These are phyloP conservation scores for Simmondsia chinensis DNA, from an alignment of 148 eudicot species.

Conservation along the genomic window DNA sequence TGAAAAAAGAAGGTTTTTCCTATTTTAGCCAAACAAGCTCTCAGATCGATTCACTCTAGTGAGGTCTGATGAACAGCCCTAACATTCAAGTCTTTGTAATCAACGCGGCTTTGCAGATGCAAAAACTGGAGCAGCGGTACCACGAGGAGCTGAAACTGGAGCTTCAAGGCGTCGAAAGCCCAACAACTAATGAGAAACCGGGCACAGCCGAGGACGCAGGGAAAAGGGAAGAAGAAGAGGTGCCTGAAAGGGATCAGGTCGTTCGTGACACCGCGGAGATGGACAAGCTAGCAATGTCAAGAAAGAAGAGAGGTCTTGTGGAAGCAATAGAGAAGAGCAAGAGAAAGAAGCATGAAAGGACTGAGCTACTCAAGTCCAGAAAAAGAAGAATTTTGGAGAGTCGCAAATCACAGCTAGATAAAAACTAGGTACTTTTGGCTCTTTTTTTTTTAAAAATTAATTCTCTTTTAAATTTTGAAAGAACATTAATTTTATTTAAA, in stretches of 20 bases:
- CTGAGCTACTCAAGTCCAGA: slow-evolving; percentile 30
- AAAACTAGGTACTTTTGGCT: no score
- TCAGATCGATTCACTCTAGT: no score
- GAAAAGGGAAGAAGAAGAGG: slow-evolving; percentile 15
- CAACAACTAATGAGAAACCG: slow-evolving; percentile 10
- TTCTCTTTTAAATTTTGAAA: no score
- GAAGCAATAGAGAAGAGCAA: slow-evolving; percentile 47
- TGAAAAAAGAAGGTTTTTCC: no score
- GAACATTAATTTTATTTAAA: no score
- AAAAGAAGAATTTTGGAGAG: slow-evolving; percentile 29
- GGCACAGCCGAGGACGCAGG: slow-evolving; percentile 14
- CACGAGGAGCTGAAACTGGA: slow-evolving; percentile 70
- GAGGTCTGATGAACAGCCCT: background rate
- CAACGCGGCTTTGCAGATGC: slow-evolving; percentile 40
- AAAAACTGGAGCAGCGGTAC: slow-evolving; percentile 35
- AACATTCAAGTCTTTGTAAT: background rate
- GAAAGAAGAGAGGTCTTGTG: slow-evolving; percentile 35
- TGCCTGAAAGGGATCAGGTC: slow-evolving; percentile 19
- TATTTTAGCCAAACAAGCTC: no score
- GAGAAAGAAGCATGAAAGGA: slow-evolving; percentile 27
- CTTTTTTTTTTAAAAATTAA: no score
- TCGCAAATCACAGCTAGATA: slow-evolving; percentile 13
- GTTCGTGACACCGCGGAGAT: slow-evolving; percentile 34
- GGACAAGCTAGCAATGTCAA: slow-evolving; percentile 44
- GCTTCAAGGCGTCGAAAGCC: slow-evolving; percentile 24